Evolutionary conservation across 1,139 yeast genomes (phyloP).

Genomic region (Protomyces inundatus): DNA sequence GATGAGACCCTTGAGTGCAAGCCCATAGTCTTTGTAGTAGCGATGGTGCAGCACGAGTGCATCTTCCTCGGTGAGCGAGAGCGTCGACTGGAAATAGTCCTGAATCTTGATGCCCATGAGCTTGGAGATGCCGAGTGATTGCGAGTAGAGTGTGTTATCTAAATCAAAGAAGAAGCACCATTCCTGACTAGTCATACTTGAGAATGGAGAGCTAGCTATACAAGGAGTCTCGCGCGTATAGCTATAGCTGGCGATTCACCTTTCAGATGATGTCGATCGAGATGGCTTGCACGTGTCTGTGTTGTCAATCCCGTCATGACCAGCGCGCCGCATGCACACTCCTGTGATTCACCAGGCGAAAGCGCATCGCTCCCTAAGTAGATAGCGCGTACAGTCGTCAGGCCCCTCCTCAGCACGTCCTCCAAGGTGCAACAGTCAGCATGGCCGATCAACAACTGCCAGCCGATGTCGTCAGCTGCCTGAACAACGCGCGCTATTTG

Average conservation of each 20-base stretch:
- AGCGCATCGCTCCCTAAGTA: too few species aligned
- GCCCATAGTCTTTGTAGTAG: slow-evolving; percentile 81
- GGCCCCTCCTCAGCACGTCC: too few species aligned
- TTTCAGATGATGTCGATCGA: background rate
- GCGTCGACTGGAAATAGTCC: slow-evolving; percentile 62
- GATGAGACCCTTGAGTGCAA: slow-evolving; percentile 79
- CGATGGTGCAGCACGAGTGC: slow-evolving; percentile 66
- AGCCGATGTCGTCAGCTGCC: slow-evolving; percentile 19
- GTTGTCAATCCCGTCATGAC: too few species aligned
- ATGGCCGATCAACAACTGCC: slow-evolving; percentile 14
- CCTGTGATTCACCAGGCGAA: too few species aligned
- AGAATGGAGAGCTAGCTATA: background rate
- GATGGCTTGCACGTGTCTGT: background rate
- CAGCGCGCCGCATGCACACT: too few species aligned
- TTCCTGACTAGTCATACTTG: background rate
- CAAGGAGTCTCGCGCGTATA: background rate
- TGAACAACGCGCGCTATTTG: slow-evolving; percentile 38
- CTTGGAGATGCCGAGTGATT: slow-evolving; percentile 72
- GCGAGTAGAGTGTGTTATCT: slow-evolving; percentile 78
- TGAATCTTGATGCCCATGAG: slow-evolving; percentile 85
- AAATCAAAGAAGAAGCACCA: slow-evolving; percentile 71
- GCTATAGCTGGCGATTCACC: background rate
- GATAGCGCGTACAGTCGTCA: too few species aligned
- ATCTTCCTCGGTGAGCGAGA: slow-evolving; percentile 63
- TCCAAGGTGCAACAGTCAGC: too few species aligned